A percentile compares a stretch with the other conserved stretches of the same genome.
phyloP scores from a whole-genome alignment of 345 rosid genomes.

The Eucalyptus marginata region DNA sequence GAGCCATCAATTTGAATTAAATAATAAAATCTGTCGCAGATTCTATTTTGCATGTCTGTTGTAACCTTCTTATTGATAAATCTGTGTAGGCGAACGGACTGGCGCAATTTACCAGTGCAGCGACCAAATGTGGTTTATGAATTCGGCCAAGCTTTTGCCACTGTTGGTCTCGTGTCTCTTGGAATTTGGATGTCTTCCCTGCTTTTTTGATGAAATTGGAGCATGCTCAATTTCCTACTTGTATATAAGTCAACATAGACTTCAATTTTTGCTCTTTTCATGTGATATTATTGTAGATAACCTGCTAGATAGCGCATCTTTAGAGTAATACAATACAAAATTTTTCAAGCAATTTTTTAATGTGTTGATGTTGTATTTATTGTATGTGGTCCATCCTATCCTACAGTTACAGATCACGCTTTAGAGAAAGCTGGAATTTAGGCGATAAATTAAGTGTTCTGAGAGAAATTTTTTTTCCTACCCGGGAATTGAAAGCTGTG shows the following conservation, averaged over 20 bases:
- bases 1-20: not conserved
- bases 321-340: not conserved
- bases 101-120: conserved; percentile 58
- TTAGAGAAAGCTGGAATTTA: not conserved
- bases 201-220: conserved; percentile 21
- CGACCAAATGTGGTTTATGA: conserved; percentile 40
- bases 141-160: conserved; percentile 66
- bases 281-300: not conserved
- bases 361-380: not conserved
- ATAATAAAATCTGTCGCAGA: not conserved
- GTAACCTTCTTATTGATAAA: not conserved
- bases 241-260: conserved; percentile 7
- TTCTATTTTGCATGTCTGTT: not conserved
- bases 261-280: not conserved
- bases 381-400: not conserved
- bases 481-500: not conserved
- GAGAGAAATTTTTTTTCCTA: not conserved
- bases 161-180: conserved; percentile 55
- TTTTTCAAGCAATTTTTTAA: not conserved
- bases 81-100: conserved; percentile 49
- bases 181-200: conserved; percentile 77
- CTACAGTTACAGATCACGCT: not conserved
- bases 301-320: not conserved
- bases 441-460: not conserved
- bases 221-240: not conserved